These are phyloP conservation scores for Boletellus sp. DNA, from an alignment of 768 basidiomycete genomes.

Conservation along the genomic window DNA sequence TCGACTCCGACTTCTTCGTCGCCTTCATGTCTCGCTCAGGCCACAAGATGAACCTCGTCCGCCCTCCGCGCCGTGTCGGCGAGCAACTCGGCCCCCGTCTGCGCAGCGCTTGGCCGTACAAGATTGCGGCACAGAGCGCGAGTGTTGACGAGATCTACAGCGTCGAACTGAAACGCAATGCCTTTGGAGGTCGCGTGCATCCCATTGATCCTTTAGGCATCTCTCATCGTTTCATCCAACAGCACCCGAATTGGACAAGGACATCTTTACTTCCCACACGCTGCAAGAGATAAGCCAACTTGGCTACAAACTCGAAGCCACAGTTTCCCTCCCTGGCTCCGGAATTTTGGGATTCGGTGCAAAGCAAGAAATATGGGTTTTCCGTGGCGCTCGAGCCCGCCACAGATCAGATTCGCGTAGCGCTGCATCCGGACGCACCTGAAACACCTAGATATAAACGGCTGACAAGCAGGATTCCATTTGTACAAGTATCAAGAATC, in stretches of 20 bases:
- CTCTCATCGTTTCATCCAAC: constrained; percentile 1
- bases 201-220: neutral
- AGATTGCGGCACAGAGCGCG: constrained; percentile 39
- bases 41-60: constrained; percentile 46
- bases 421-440: constrained; percentile 20
- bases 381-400: constrained; percentile 42
- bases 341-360: constrained; percentile 38
- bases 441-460: neutral
- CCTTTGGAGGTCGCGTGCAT: constrained; percentile 31
- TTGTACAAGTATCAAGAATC: constrained; percentile 13
- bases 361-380: constrained; percentile 62
- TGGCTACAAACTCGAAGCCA: constrained; percentile 63
- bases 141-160: constrained; percentile 51
- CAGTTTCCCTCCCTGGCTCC: constrained; percentile 52
- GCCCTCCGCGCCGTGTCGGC: constrained; percentile 38
- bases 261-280: constrained; percentile 58
- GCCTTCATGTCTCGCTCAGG: constrained; percentile 62
- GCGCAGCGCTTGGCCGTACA: constrained; percentile 40
- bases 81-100: constrained; percentile 38
- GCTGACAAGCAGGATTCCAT: neutral
- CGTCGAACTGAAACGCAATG: constrained; percentile 49
- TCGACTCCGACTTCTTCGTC: constrained; percentile 55
- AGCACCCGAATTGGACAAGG: constrained; percentile 47
- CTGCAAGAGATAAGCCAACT: constrained; percentile 54
- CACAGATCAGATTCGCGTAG: constrained; percentile 29